These are phyloP conservation scores for Epicoccum nigrum DNA, from an alignment of 2,329 filamentous ascomycete species.

Conservation along the genomic window DNA sequence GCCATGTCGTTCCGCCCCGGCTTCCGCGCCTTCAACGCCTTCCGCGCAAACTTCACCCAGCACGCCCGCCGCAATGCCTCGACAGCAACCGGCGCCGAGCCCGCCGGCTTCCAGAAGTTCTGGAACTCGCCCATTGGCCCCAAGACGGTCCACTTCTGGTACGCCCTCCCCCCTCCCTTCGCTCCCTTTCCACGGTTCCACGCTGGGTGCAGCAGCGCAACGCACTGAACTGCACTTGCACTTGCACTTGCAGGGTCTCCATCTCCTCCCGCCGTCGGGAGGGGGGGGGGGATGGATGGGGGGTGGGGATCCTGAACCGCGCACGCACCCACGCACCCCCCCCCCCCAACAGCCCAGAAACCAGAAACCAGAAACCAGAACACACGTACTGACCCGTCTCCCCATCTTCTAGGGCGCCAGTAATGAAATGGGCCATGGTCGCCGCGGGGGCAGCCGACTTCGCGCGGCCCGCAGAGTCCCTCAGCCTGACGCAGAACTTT, in stretches of 20 bases:
- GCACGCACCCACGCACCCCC: background rate
- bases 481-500: constrained; percentile 89
- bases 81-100: constrained; percentile 63
- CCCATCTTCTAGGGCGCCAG: constrained; percentile 94
- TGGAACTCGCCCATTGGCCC: constrained; percentile 57
- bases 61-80: constrained; percentile 70
- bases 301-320: no score
- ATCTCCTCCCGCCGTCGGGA: no score
- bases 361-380: background rate
- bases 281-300: no score
- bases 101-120: constrained; percentile 72
- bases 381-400: constrained; percentile 5
- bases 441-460: constrained; percentile 92
- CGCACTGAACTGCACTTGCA: background rate
- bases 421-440: constrained; percentile 95
- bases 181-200: background rate
- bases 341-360: background rate
- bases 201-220: background rate
- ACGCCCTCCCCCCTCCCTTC: constrained; percentile 44
- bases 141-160: constrained; percentile 98
- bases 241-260: no score
- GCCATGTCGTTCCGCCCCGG: constrained; percentile 64
- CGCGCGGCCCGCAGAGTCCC: constrained; percentile 85
- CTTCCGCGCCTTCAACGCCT: constrained; percentile 62
- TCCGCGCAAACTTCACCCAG: constrained; percentile 59